phyloP scores from a whole-genome alignment of 2,329 filamentous ascomycete species.

The Emericellopsis cladophorae region DNA sequence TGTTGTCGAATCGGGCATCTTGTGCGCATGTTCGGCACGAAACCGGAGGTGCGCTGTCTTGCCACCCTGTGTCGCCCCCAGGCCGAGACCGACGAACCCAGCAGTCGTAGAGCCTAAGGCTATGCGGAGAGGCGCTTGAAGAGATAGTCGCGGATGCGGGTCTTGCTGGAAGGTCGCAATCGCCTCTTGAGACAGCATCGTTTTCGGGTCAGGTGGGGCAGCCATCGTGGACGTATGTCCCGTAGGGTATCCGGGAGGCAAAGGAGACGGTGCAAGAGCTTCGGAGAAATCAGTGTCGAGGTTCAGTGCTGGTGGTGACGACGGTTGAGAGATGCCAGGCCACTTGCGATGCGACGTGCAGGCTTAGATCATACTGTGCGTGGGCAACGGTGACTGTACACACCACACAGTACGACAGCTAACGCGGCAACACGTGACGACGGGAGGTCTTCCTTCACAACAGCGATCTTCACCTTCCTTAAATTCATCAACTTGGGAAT shows the following conservation, averaged over 20 bases:
- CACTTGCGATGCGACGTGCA: no score
- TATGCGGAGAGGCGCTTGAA: slow-evolving; percentile 53
- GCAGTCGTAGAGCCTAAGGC: slow-evolving; percentile 50
- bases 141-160: slow-evolving; percentile 37
- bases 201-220: no score
- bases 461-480: background rate
- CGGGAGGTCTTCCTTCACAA: background rate
- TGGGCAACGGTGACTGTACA: no score
- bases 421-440: background rate
- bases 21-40: slow-evolving; percentile 91
- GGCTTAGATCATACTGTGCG: no score
- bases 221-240: no score
- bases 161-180: slow-evolving; percentile 6
- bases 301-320: no score
- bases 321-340: no score
- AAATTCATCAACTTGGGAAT: background rate
- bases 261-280: no score
- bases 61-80: slow-evolving; percentile 63
- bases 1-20: slow-evolving; percentile 66
- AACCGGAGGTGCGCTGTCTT: slow-evolving; percentile 70
- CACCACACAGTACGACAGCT: background rate
- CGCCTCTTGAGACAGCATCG: no score
- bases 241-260: no score
- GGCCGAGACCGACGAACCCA: slow-evolving; percentile 53
- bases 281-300: no score